phyloP scores from a whole-genome alignment of 176 grass and related monocot species.

The Paspalum notatum region DNA sequence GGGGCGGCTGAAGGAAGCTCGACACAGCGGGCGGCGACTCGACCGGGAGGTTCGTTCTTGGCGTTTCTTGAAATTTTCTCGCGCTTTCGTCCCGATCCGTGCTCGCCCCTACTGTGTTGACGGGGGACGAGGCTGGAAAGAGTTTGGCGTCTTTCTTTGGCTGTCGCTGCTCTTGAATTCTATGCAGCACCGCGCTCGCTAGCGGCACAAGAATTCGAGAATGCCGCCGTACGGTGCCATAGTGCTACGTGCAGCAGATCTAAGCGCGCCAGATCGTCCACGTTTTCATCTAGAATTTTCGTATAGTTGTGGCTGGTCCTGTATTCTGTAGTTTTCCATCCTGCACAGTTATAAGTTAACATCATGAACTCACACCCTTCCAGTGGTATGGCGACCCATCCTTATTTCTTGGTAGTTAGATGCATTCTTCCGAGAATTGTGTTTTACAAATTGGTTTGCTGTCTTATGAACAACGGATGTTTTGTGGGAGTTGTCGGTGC shows the following conservation, averaged over 20 bases:
- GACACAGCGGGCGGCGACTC: not conserved
- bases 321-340: not conserved
- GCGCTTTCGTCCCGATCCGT: slow-evolving; percentile 6
- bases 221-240: not conserved
- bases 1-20: slow-evolving; percentile 22
- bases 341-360: not conserved
- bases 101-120: not conserved
- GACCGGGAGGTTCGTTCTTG: slow-evolving; percentile 35
- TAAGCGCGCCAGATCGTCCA: not conserved
- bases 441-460: not conserved
- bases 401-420: not conserved
- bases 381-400: not conserved
- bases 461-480: not conserved
- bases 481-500: not conserved
- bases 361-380: not conserved
- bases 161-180: not conserved
- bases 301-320: not conserved
- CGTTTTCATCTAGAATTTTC: not conserved
- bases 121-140: not conserved
- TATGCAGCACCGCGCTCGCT: not conserved
- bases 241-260: slow-evolving; percentile 3
- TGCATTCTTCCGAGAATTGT: not conserved
- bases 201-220: not conserved
- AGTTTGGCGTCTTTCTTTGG: not conserved
- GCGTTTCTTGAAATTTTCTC: not conserved